Conservation (phyloP, 441 rosid species). For the Corymbia calophylla region DNA sequence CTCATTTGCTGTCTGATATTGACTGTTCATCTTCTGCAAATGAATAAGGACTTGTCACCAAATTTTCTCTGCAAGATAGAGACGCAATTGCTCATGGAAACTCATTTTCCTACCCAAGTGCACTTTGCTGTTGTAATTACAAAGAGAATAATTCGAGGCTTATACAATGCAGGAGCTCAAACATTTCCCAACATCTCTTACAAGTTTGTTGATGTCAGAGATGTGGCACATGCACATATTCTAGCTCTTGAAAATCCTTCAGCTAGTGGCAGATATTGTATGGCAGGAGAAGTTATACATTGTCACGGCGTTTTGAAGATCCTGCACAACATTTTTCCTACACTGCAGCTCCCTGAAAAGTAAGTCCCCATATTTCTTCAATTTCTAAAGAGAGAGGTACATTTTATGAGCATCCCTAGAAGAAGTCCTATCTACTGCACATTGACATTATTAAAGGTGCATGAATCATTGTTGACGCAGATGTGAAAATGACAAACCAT, state of each 20-base stretch:
- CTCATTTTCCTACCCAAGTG: background rate
- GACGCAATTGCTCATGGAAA: background rate
- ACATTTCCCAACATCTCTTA: background rate
- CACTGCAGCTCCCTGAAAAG: constrained; percentile 7
- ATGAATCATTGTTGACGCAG: background rate
- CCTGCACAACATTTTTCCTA: constrained; percentile 4
- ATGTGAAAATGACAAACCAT: background rate
- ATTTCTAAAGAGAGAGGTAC: background rate
- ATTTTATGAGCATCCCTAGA: background rate
- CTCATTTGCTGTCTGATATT: background rate
- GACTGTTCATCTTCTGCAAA: background rate
- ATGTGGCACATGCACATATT: constrained; percentile 32
- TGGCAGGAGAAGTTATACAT: constrained; percentile 2
- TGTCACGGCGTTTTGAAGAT: background rate
- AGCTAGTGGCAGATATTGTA: constrained; percentile 28
- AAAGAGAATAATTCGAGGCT: background rate
- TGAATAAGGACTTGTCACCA: background rate
- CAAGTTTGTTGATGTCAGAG: constrained; percentile 26
- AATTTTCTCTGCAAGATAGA: background rate
- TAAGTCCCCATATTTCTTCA: background rate
- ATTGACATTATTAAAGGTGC: background rate
- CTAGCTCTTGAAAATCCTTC: constrained; percentile 21
- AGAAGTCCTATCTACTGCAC: background rate
- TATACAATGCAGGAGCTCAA: background rate
- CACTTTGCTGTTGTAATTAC: background rate